Evolutionary conservation across 768 basidiomycete genomes (phyloP).

Genomic region (Trametes gibbosa): DNA sequence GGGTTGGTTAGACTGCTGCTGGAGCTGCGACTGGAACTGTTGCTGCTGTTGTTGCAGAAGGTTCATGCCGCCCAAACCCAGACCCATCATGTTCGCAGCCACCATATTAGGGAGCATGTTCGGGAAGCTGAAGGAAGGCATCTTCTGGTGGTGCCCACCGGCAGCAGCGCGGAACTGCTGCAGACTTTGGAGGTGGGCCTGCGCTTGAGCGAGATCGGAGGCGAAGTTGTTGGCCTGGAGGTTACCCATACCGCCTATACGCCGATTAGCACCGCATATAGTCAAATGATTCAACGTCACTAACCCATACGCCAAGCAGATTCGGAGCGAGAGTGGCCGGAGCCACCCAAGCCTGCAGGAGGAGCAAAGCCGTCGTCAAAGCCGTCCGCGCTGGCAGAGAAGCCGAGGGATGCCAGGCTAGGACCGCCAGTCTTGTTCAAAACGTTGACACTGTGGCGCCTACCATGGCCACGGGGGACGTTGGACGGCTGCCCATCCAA

Average conservation of each 20-base stretch:
- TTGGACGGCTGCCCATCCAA: slow-evolving; percentile 64
- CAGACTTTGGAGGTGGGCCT: slow-evolving; percentile 92
- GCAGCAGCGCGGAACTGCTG: slow-evolving; percentile 96
- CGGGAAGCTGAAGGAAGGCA: slow-evolving; percentile 96
- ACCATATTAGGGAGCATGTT: slow-evolving; percentile 98
- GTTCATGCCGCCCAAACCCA: slow-evolving; percentile 78
- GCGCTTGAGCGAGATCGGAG: slow-evolving; percentile 92
- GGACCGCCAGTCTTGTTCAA: slow-evolving; percentile 66
- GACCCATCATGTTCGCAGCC: slow-evolving; percentile 95
- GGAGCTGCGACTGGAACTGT: slow-evolving; percentile 93
- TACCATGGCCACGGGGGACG: slow-evolving; percentile 80
- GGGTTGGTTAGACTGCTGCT: slow-evolving; percentile 88
- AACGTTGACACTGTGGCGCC: slow-evolving; percentile 90
- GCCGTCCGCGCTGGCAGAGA: slow-evolving; percentile 53
- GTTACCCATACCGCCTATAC: slow-evolving; percentile 70
- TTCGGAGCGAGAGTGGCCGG: slow-evolving; percentile 73
- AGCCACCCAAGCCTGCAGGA: slow-evolving; percentile 55
- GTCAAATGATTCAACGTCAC: slow-evolving; percentile 30
- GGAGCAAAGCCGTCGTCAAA: slow-evolving; percentile 82
- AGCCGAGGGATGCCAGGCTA: slow-evolving; percentile 48
- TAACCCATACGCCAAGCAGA: slow-evolving; percentile 88
- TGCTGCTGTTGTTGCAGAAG: slow-evolving; percentile 91
- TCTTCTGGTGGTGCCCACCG: slow-evolving; percentile 93
- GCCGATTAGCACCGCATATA: slow-evolving; percentile 10
- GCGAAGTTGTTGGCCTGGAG: slow-evolving; percentile 57